phyloP scores from a whole-genome alignment of 257 asterid species.

The Rhazya stricta region DNA sequence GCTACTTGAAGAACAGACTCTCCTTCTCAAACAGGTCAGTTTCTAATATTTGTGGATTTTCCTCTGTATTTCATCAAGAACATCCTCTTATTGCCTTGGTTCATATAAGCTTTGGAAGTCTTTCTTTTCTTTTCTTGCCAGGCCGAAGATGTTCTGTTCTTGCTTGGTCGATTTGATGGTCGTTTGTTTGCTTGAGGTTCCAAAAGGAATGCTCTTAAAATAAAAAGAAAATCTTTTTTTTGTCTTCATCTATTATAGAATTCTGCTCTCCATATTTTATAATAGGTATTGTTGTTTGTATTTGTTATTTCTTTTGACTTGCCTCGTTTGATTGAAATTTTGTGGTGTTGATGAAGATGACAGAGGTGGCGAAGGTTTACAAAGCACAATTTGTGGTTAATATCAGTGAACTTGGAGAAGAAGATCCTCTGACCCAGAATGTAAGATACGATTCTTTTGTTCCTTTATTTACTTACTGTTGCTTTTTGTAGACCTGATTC shows the following conservation, averaged over 20 bases:
- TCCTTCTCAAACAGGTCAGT: constrained; percentile 54
- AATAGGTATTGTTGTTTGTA: background rate
- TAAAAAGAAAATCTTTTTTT: background rate
- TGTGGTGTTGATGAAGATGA: constrained; percentile 48
- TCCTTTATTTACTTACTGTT: background rate
- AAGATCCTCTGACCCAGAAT: constrained; percentile 48
- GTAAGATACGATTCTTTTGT: constrained; percentile 31
- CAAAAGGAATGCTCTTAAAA: no score
- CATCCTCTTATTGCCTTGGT: background rate
- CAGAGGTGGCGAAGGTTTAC: constrained; percentile 37
- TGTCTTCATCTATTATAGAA: background rate
- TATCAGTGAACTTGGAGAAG: constrained; percentile 51
- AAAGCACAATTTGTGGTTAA: constrained; percentile 41
- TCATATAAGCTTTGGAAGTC: no score
- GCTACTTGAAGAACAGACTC: constrained; percentile 39
- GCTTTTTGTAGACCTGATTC: constrained; percentile 2
- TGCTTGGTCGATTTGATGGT: constrained; percentile 8
- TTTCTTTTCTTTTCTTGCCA: background rate
- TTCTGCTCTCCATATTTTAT: background rate
- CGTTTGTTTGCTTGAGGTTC: background rate
- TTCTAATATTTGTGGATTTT: background rate
- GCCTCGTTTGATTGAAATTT: constrained; percentile 22
- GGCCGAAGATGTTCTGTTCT: background rate
- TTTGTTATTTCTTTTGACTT: background rate
- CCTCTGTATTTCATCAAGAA: background rate